Conservation (phyloP, 75 land plant genomes). For the Pseudotsuga menziesii region DNA sequence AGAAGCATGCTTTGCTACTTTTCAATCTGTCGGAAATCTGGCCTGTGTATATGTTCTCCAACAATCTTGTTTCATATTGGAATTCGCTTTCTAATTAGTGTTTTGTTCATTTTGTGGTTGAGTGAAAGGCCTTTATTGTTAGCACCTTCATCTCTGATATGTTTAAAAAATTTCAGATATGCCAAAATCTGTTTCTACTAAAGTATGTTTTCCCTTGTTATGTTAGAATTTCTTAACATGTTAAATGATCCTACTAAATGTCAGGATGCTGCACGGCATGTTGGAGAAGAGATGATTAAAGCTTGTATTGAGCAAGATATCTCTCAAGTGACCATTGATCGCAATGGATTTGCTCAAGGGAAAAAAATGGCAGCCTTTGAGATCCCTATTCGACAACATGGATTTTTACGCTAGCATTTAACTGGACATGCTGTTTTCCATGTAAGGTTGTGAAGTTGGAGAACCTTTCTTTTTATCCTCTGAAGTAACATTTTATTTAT, state of each 20-base stretch:
- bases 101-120: background rate
- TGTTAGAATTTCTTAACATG: background rate
- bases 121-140: background rate
- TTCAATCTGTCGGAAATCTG: no score
- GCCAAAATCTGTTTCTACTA: background rate
- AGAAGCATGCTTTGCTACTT: background rate
- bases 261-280: slow-evolving; percentile 58
- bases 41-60: no score
- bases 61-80: background rate
- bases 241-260: background rate
- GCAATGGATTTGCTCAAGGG: slow-evolving; percentile 53
- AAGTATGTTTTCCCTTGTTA: background rate
- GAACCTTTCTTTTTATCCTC: background rate
- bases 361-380: slow-evolving; percentile 63
- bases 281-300: slow-evolving; percentile 66
- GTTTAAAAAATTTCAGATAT: background rate
- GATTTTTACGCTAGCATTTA: slow-evolving; percentile 26
- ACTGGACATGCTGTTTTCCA: background rate
- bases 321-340: slow-evolving; percentile 46
- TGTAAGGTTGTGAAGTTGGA: background rate
- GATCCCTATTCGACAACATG: slow-evolving; percentile 33
- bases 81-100: background rate
- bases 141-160: background rate
- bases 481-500: no score
- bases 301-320: slow-evolving; percentile 38